These are phyloP conservation scores for Lizonia empirigonia DNA, from an alignment of 2,329 filamentous ascomycete genomes.

Conservation along the genomic window DNA sequence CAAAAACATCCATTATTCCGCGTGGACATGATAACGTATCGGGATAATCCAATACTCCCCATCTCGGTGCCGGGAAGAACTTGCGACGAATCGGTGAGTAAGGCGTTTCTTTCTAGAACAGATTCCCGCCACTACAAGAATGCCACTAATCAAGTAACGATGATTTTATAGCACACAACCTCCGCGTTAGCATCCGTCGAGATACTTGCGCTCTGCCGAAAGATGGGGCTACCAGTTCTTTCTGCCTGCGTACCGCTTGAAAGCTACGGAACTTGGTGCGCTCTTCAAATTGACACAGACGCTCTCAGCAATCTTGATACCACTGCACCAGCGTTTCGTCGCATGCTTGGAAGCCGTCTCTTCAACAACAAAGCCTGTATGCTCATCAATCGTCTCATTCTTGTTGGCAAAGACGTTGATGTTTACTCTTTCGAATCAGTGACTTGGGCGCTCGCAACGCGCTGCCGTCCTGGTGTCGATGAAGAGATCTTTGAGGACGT, in stretches of 20 bases:
- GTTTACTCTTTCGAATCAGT: slow-evolving; percentile 54
- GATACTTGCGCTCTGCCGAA: slow-evolving; percentile 45
- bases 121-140: not conserved
- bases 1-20: slow-evolving; percentile 50
- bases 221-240: slow-evolving; percentile 50
- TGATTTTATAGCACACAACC: slow-evolving; percentile 6
- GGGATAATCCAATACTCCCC: slow-evolving; percentile 55
- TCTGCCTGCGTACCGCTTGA: slow-evolving; percentile 55
- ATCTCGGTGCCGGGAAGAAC: slow-evolving; percentile 52
- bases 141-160: not conserved
- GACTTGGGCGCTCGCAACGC: slow-evolving; percentile 57
- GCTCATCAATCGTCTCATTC: slow-evolving; percentile 52
- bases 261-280: slow-evolving; percentile 56
- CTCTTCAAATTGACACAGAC: slow-evolving; percentile 21
- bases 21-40: slow-evolving; percentile 56
- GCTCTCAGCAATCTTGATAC: slow-evolving; percentile 4
- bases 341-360: slow-evolving; percentile 51
- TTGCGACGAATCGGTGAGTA: slow-evolving; percentile 54
- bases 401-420: slow-evolving; percentile 59
- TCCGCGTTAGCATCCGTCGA: slow-evolving; percentile 51
- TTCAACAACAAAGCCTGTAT: slow-evolving; percentile 52
- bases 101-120: not conserved
- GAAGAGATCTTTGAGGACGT: slow-evolving; percentile 5
- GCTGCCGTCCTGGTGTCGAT: slow-evolving; percentile 50
- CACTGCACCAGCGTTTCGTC: not conserved